phyloP scores from a whole-genome alignment of 306 rosid genomes.

The Cicer arietinum region DNA sequence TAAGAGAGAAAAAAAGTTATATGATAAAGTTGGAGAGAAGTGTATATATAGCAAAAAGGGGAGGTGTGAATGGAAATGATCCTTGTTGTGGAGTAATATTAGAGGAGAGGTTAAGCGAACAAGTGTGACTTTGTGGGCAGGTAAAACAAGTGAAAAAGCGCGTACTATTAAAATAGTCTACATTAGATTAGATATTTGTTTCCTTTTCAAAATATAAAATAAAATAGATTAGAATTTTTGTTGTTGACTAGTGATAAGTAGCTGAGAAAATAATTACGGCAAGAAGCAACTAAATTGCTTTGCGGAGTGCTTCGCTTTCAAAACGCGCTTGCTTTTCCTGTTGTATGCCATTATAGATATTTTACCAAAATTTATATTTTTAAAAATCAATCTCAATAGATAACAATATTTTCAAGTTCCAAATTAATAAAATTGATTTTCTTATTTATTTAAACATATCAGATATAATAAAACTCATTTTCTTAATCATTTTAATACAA shows the following conservation, averaged over 20 bases:
- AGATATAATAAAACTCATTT: too few species aligned
- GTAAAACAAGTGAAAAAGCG: conserved; percentile 23
- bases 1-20: not conserved
- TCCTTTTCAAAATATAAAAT: too few species aligned
- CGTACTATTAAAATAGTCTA: not conserved
- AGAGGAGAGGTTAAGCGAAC: not conserved
- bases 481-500: too few species aligned
- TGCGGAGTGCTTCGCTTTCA: not conserved
- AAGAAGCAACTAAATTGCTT: not conserved
- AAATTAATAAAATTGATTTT: too few species aligned
- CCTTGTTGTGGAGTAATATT: not conserved
- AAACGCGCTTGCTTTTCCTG: conserved; percentile 42
- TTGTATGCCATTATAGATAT: not conserved
- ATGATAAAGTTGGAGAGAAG: not conserved
- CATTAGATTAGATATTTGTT: too few species aligned
- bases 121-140: not conserved
- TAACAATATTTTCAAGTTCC: too few species aligned
- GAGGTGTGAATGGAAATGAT: conserved; percentile 23
- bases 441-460: too few species aligned
- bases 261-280: conserved; percentile 21
- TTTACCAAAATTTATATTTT: too few species aligned
- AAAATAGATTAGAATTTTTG: too few species aligned
- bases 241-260: too few species aligned
- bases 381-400: too few species aligned
- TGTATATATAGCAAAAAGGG: not conserved